Conservation (phyloP, 2,329 filamentous ascomycete genomes). For the Fusarium nodosum region DNA sequence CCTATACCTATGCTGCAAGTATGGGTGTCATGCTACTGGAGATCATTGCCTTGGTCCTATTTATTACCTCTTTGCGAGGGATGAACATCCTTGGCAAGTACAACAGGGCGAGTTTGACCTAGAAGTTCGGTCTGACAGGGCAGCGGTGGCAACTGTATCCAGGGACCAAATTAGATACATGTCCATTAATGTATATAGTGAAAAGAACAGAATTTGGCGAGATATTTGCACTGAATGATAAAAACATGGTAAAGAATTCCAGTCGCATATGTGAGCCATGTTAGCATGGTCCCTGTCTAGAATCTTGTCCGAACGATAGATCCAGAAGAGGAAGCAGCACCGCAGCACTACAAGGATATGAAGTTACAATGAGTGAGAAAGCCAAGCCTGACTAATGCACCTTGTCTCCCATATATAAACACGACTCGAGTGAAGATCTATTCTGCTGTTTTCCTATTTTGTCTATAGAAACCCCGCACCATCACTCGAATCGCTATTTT, state of each 20-base stretch:
- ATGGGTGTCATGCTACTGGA: background rate
- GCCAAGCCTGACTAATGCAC: background rate
- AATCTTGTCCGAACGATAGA: background rate
- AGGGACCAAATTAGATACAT: too few species aligned
- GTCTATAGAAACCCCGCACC: background rate
- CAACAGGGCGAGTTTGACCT: constrained; percentile 2
- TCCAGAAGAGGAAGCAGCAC: background rate
- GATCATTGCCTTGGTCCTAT: background rate
- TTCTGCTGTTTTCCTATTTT: background rate
- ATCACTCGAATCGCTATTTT: background rate
- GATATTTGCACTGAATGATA: background rate
- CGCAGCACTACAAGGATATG: background rate
- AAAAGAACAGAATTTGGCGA: background rate
- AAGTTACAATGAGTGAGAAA: background rate
- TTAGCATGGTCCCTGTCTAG: background rate
- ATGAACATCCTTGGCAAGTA: constrained; percentile 18
- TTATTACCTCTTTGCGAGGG: background rate
- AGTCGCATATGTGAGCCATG: background rate
- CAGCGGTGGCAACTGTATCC: background rate
- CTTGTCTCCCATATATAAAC: background rate
- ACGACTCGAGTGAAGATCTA: background rate
- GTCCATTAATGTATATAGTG: background rate
- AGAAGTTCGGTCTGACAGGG: background rate
- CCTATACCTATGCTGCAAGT: background rate
- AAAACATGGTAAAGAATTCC: fast-evolving